phyloP scores from a whole-genome alignment of 2,329 filamentous ascomycete genomes.

The Diplodia seriata region DNA sequence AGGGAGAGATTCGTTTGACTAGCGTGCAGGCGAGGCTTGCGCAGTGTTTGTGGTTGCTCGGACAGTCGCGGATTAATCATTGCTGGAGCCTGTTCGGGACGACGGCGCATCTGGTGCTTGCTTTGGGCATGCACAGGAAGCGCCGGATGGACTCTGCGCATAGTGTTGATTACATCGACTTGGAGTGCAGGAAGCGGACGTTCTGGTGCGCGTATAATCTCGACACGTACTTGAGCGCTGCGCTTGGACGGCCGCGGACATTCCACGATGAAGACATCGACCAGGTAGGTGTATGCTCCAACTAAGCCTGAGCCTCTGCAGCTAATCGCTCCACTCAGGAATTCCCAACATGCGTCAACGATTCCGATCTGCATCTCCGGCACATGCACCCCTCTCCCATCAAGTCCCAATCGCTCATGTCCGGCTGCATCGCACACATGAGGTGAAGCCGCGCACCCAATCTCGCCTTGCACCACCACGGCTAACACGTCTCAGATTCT shows the following conservation, averaged over 20 bases:
- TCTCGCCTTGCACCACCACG: neutral
- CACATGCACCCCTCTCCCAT: conserved; percentile 42
- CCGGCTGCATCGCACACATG: conserved; percentile 55
- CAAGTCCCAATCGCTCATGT: conserved; percentile 51
- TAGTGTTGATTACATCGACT: conserved; percentile 53
- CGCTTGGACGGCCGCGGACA: conserved; percentile 66
- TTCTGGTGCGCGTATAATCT: conserved; percentile 70
- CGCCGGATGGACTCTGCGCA: conserved; percentile 29
- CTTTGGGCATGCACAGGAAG: conserved; percentile 43
- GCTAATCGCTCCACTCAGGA: conserved; percentile 42
- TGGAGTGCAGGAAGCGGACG: conserved; percentile 63
- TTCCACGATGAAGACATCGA: conserved; percentile 71
- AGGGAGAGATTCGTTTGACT: conserved; percentile 61
- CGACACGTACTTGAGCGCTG: conserved; percentile 68
- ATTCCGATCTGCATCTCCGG: conserved; percentile 41
- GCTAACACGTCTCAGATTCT: conserved; percentile 41
- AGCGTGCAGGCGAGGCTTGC: conserved; percentile 65
- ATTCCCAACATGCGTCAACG: conserved; percentile 45
- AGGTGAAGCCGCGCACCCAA: conserved; percentile 38
- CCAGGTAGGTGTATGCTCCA: conserved; percentile 52
- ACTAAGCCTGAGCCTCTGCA: conserved; percentile 48
- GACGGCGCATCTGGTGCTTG: conserved; percentile 60
- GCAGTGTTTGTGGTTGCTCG: conserved; percentile 66
- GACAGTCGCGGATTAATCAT: conserved; percentile 65
- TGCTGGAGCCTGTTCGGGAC: conserved; percentile 68